Evolutionary conservation across 768 basidiomycete genomes (phyloP).

Genomic region (Antrodiella citrinella): DNA sequence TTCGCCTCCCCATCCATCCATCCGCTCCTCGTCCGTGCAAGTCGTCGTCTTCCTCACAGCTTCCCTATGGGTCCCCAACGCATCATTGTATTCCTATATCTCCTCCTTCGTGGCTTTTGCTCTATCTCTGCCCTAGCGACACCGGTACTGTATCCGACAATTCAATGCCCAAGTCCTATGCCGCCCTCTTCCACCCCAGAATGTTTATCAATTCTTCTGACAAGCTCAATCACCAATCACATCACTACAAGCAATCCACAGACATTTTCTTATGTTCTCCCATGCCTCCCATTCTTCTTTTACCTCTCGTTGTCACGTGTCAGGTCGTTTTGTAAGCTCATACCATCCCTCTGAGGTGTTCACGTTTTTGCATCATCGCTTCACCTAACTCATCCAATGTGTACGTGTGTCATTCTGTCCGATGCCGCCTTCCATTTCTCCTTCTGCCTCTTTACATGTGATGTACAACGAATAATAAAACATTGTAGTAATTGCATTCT

Average conservation of each 20-base stretch:
- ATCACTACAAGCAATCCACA: neutral
- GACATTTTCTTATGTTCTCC: neutral
- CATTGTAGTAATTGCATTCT: neutral
- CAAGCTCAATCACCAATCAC: neutral
- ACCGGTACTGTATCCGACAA: neutral
- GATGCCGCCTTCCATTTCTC: neutral
- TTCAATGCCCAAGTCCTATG: no score
- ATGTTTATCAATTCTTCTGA: neutral
- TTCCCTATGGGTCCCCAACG: no score
- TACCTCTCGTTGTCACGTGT: neutral
- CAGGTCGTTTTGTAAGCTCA: neutral
- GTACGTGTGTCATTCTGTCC: neutral
- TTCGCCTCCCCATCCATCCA: neutral
- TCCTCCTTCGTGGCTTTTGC: neutral
- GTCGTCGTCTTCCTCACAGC: no score
- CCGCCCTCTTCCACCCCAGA: neutral
- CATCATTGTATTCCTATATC: neutral
- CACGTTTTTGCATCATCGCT: no score
- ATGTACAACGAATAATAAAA: neutral
- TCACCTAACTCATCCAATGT: neutral
- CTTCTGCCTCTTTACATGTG: neutral
- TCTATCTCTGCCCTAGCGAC: neutral
- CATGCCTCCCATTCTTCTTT: neutral
- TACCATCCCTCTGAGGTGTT: no score
- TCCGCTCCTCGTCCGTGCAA: neutral